These are phyloP conservation scores for Camelina neglecta DNA, from an alignment of 345 rosid genomes.

Conservation along the genomic window DNA sequence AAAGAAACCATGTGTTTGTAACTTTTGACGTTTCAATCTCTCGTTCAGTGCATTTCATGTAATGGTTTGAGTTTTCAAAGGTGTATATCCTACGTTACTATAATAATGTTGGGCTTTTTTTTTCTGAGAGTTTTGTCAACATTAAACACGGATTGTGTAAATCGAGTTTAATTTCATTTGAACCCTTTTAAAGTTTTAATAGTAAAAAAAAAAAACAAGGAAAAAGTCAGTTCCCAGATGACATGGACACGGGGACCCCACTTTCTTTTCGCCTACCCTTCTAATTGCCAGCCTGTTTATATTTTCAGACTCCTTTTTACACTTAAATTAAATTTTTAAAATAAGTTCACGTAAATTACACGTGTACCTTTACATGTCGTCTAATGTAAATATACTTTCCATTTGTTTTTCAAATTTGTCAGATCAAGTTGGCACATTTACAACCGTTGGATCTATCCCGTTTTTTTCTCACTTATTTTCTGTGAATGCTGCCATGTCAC, in stretches of 20 bases:
- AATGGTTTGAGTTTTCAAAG: neutral
- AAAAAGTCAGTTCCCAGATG: slow-evolving; percentile 26
- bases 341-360: neutral
- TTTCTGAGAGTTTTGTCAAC: neutral
- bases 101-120: neutral
- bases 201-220: neutral
- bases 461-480: slow-evolving; percentile 21
- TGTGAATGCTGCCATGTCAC: slow-evolving; percentile 35
- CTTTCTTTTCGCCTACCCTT: slow-evolving; percentile 26
- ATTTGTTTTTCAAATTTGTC: slow-evolving; percentile 1
- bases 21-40: slow-evolving; percentile 11
- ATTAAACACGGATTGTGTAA: slow-evolving; percentile 9
- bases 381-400: slow-evolving; percentile 17
- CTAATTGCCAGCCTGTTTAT: slow-evolving; percentile 33
- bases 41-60: slow-evolving; percentile 6
- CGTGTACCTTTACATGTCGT: neutral
- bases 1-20: slow-evolving; percentile 10
- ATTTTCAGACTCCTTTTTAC: too few relatives aligned
- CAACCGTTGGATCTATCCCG: slow-evolving; percentile 33
- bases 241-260: slow-evolving; percentile 49
- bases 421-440: slow-evolving; percentile 27
- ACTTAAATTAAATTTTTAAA: too few relatives aligned
- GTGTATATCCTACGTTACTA: neutral
- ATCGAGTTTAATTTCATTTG: neutral
- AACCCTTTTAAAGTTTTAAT: too few relatives aligned